These are phyloP conservation scores for Vanrija sp. DNA, from an alignment of 1,284 basidiomycete species.

Conservation along the genomic window DNA sequence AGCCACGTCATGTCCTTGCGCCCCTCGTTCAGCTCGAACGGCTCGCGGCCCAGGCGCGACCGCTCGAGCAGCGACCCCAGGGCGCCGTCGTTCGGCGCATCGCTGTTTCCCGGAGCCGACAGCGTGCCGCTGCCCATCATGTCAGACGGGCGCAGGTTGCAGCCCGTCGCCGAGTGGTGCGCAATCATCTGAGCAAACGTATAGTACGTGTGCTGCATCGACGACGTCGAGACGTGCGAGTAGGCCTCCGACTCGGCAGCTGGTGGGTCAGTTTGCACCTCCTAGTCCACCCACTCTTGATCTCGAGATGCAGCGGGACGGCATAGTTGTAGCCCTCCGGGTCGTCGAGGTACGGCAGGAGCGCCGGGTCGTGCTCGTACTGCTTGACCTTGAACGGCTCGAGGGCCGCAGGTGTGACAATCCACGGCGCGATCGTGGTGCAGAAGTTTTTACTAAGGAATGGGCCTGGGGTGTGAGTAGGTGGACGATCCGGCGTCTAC, in stretches of 20 bases:
- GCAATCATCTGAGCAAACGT: constrained; percentile 13
- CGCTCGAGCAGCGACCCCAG: constrained; percentile 10
- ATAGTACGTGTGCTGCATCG: not conserved
- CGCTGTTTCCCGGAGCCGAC: not conserved
- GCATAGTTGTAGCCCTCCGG: not conserved
- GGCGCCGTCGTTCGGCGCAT: constrained; percentile 2
- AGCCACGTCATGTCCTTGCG: not conserved
- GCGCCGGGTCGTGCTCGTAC: not conserved
- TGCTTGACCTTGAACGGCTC: constrained; percentile 10
- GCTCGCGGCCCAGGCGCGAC: not conserved
- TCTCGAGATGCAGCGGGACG: not conserved
- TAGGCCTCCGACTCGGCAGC: not conserved
- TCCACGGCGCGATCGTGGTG: constrained; percentile 18
- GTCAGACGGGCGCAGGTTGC: constrained; percentile 16
- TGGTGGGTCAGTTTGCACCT: not conserved
- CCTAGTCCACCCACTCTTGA: not conserved
- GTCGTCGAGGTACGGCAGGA: constrained; percentile 7
- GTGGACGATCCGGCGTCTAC: no score
- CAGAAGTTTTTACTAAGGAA: constrained; percentile 18
- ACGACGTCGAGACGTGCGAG: not conserved
- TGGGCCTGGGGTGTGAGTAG: not conserved
- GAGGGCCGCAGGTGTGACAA: constrained; percentile 16
- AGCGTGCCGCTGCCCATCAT: constrained; percentile 22
- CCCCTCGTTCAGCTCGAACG: not conserved
- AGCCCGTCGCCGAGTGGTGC: constrained; percentile 18